Evolutionary conservation across 148 eudicot species (phyloP).

Genomic region (Beta vulgaris): DNA sequence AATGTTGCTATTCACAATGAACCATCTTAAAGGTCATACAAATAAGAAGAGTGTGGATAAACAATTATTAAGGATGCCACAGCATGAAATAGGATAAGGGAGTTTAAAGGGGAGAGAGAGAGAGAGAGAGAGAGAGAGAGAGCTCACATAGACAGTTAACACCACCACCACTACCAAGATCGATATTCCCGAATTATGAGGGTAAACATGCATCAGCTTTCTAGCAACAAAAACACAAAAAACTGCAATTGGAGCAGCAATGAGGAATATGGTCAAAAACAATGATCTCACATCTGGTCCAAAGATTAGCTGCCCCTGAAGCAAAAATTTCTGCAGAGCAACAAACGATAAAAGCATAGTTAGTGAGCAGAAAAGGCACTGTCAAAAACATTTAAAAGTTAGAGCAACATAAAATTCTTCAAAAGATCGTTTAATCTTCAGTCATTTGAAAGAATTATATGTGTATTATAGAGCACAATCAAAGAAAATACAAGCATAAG

Average conservation of each 20-base stretch:
- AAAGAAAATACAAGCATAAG: neutral
- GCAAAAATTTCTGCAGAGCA: slow-evolving; percentile 78
- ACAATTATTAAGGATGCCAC: neutral
- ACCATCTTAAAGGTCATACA: neutral
- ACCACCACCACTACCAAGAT: slow-evolving; percentile 67
- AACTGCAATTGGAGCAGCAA: slow-evolving; percentile 71
- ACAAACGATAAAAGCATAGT: slow-evolving; percentile 17
- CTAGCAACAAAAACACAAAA: slow-evolving; percentile 87
- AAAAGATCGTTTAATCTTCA: neutral
- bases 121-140: slow-evolving; percentile 8
- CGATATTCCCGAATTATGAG: slow-evolving; percentile 62
- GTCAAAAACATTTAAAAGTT: neutral
- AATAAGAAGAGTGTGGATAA: neutral
- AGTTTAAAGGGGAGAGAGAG: no score
- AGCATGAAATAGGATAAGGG: neutral
- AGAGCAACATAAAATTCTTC: no score
- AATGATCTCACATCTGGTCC: slow-evolving; percentile 97
- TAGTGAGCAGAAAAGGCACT: neutral
- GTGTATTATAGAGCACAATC: neutral
- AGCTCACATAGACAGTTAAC: slow-evolving; percentile 69
- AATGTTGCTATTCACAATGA: neutral
- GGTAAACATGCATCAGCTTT: slow-evolving; percentile 69
- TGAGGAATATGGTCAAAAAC: slow-evolving; percentile 80
- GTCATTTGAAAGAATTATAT: slow-evolving; percentile 8
- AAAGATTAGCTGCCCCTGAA: slow-evolving; percentile 80